Evolutionary conservation across 108 stramenopile genomes (phyloP), one percentile per base, ranked within the genome.

Genomic region (Nannochloropsis salina): DNA sequence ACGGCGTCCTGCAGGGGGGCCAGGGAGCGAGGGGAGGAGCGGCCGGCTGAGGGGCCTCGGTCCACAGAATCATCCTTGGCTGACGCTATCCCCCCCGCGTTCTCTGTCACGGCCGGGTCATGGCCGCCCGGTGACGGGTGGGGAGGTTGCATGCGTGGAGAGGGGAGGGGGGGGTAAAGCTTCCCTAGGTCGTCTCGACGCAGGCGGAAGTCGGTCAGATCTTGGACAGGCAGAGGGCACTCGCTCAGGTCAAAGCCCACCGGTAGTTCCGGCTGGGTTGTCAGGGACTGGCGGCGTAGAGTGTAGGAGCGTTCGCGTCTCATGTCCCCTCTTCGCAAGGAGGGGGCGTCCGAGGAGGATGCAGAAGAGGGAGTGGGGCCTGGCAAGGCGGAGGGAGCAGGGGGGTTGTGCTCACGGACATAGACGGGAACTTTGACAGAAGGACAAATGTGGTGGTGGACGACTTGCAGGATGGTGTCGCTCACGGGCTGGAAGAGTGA

Each of bases 161-260:
- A 40, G 40, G 42, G 83, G 44, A 61, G 41, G 85, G 41, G 11
- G 41, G 80, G 43, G 5, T 12, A 51, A 12, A 87, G 83, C n/a
- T 81, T 81, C 18, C 80, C 83, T n/a, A 83, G 43, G 79, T 87
- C 84, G 9, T 82, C 81, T 51, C 83, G 88, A 8, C 88, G 87
- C 43, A 89, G 43, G 43, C 85, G 84, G 80, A 85, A 88, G 80
- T 85, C 85, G 84, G 43, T 44, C n/a, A 88, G 84, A 81, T 89
- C 88, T 43, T 42, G 43, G 85, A 88, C 80, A 12, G 87, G 80
- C 11, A 88, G 80, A 84, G 87, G 84, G 44, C n/a, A 43, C 9
- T 85, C 87, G 20, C 41, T 12, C 6, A 89, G 82, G 84, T 89
- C 88, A 81, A 89, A 89, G 20, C 88, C 88, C 43, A 85, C 80